Evolutionary conservation across 148 eudicot genomes (phyloP), one percentile per base, ranked within the genome.

Genomic region (Vaccinium corymbosum): DNA sequence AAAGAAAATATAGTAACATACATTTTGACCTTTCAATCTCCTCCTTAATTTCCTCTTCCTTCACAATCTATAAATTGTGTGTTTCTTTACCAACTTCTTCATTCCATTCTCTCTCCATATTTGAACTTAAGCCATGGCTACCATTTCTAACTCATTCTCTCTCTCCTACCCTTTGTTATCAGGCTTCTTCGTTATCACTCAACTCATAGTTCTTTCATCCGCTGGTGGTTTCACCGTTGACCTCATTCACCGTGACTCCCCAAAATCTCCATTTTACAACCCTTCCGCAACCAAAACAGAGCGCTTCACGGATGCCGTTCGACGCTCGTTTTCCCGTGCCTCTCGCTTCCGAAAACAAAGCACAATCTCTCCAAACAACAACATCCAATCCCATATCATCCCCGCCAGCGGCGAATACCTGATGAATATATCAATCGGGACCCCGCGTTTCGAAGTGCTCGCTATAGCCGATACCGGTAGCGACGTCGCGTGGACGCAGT

Each of bases 401-500:
- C 61, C 89, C 1, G 74, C 20, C 20, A 57, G 50, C 2, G 90
- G 90, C 19, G 91, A 87, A 3, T 90, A 90, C 62, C 79, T 89
- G 0, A 83, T 90, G 89, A 80, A 75, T 1, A 3, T 86, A 9
- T 35, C 72, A 25, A 80, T 89, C 10, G 91, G 91, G 0, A 86
- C 86, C 59, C 91, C 91, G 3, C 88, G 90, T 0, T 17, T 83
- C 0, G 72, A 81, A 3, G 50, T 78, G 16, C 76, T 86, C n/a
- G 91, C 53, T 2, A 73, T 89, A 8, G 88, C 81, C 9, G 93
- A 91, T 74, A 88, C 93, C 0, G 93, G 91, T 0, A 86, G 90
- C 35, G 91, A 91, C 59, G 82, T 91, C 6, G 59, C 83, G 0
- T 91, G 93, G 93, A 88, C 86, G 4, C 91, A 91, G 14, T 91